phyloP scores from a whole-genome alignment of 305 asterid genomes.

The Fraxinus albicans region DNA sequence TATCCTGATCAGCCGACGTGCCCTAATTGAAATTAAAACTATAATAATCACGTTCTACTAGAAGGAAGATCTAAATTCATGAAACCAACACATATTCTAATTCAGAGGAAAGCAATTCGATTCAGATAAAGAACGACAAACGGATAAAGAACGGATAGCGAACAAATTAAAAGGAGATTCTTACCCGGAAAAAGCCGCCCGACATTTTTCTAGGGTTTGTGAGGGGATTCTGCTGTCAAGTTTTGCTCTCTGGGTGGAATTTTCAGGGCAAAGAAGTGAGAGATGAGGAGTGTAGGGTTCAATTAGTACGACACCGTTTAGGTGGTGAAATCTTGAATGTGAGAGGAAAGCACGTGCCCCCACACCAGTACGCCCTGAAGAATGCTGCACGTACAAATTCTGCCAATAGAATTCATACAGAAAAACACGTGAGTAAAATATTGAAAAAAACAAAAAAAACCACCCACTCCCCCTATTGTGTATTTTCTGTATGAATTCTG shows the following conservation, averaged over 20 bases:
- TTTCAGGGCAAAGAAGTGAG: neutral
- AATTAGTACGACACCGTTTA: neutral
- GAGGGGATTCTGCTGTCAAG: neutral
- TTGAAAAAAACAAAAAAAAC: too few relatives aligned
- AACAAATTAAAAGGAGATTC: neutral
- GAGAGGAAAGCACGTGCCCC: neutral
- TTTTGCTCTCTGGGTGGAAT: neutral
- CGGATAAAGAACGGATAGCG: too few relatives aligned
- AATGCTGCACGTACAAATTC: too few relatives aligned
- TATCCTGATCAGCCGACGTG: constrained; percentile 95
- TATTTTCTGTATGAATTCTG: too few relatives aligned
- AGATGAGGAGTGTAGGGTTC: neutral
- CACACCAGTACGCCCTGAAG: neutral
- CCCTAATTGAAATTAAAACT: constrained; percentile 49
- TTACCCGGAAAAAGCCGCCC: constrained; percentile 97
- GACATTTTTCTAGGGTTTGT: constrained; percentile 88
- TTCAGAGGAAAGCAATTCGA: neutral
- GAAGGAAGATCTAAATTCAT: constrained; percentile 19
- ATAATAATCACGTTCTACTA: neutral
- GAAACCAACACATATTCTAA: constrained; percentile 9
- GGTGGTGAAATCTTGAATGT: neutral
- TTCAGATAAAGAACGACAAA: neutral
- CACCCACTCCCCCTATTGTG: too few relatives aligned
- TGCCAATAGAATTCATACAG: too few relatives aligned
- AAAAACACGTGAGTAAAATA: too few relatives aligned